These are phyloP conservation scores for Wickerhamiella azyma DNA, from an alignment of 805 yeast genomes.

Conservation along the genomic window DNA sequence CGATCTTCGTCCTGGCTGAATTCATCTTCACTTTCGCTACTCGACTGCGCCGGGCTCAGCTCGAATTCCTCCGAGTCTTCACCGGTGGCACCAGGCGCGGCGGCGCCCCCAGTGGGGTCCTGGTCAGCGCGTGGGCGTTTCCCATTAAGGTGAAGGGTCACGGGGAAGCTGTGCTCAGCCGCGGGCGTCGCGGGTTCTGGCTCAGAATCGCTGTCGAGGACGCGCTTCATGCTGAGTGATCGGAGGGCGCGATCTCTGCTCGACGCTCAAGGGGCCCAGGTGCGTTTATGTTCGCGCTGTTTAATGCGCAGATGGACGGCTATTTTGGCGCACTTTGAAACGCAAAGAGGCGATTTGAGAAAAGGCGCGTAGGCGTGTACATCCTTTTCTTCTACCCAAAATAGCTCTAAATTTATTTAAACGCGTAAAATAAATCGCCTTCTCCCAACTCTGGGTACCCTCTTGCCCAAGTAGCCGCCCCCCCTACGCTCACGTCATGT, in stretches of 20 bases:
- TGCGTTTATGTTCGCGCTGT: too few relatives aligned
- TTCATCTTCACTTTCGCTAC: slow-evolving; percentile 1
- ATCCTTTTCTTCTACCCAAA: too few relatives aligned
- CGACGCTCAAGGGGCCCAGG: too few relatives aligned
- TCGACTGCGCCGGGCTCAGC: not conserved
- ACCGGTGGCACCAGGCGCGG: not conserved
- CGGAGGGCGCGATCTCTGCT: too few relatives aligned
- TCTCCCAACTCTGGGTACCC: too few relatives aligned
- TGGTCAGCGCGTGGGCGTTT: not conserved
- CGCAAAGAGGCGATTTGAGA: too few relatives aligned
- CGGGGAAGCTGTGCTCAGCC: slow-evolving; percentile 1
- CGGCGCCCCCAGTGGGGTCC: not conserved
- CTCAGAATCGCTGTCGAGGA: not conserved
- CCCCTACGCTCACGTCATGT: slow-evolving; percentile 4
- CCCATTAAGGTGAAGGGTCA: not conserved
- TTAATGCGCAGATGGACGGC: too few relatives aligned
- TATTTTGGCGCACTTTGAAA: too few relatives aligned
- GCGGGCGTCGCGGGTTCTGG: not conserved
- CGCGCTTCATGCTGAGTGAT: slow-evolving; percentile 6
- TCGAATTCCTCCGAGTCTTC: slow-evolving; percentile 7
- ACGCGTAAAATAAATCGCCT: too few relatives aligned
- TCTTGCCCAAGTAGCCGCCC: too few relatives aligned
- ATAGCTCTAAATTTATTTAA: too few relatives aligned
- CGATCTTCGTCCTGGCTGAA: slow-evolving; percentile 1
- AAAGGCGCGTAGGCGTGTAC: too few relatives aligned